A percentile compares a stretch with the other conserved stretches of the same genome.
phyloP scores from a whole-genome alignment of 1,284 basidiomycete species.

The Cryptococcus wingfieldii region DNA sequence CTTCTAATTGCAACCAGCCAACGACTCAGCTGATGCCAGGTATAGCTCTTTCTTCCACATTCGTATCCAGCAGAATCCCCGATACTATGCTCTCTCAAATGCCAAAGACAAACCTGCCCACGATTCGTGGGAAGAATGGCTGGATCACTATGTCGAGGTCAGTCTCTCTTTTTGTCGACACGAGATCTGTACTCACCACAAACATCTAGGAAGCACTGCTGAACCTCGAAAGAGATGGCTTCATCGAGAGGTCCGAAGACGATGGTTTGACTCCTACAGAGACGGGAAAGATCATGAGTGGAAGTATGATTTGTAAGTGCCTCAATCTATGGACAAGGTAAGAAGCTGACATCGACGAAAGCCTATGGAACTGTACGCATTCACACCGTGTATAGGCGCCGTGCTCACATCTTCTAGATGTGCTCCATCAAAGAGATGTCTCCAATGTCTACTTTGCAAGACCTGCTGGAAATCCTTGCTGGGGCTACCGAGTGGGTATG shows the following conservation, averaged over 20 bases:
- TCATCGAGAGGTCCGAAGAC: conserved; percentile 53
- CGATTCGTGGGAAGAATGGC: conserved; percentile 56
- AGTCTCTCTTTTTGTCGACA: background rate
- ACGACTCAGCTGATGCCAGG: conserved; percentile 1
- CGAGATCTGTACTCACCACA: too few relatives aligned
- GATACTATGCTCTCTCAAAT: conserved; percentile 58
- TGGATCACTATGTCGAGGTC: conserved; percentile 64
- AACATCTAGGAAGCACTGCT: conserved; percentile 55
- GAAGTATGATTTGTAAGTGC: conserved; percentile 29
- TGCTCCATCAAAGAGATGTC: conserved; percentile 19
- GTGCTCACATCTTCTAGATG: conserved; percentile 14
- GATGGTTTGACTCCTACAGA: conserved; percentile 5
- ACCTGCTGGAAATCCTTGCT: conserved; percentile 23
- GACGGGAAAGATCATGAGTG: conserved; percentile 39
- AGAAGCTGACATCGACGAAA: background rate
- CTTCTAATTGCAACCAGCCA: too few relatives aligned
- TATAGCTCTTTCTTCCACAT: conserved; percentile 70
- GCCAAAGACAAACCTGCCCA: conserved; percentile 30
- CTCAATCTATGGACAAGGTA: background rate
- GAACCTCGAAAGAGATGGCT: conserved; percentile 57
- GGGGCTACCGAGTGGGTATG: conserved; percentile 18
- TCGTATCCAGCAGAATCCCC: conserved; percentile 75
- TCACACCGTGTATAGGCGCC: background rate
- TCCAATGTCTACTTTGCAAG: conserved; percentile 13
- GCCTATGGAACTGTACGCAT: conserved; percentile 15